A percentile compares a stretch with the other conserved stretches of the same genome.
Conservation (phyloP, 768 basidiomycete genomes). For the Austroboletus eburneus region DNA sequence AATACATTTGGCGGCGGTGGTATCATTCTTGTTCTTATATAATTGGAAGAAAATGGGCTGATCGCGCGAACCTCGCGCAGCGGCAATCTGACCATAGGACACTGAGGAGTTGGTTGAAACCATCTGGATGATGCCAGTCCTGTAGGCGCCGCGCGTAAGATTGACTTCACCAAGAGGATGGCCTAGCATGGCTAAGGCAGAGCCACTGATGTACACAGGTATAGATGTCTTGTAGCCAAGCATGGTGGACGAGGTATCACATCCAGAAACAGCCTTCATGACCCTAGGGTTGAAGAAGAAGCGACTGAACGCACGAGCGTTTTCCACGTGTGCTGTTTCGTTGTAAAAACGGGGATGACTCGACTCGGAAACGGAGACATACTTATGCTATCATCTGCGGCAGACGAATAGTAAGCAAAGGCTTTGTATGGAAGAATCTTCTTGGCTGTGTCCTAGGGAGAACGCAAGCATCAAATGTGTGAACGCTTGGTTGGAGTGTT, state of each 20-base stretch:
- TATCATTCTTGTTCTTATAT: conserved; percentile 75
- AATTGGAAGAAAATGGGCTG: conserved; percentile 80
- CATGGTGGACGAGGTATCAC: conserved; percentile 68
- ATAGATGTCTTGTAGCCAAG: conserved; percentile 68
- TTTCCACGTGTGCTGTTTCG: conserved; percentile 55
- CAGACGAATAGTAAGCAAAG: conserved; percentile 80
- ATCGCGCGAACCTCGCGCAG: conserved; percentile 44
- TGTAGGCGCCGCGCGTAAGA: conserved; percentile 65
- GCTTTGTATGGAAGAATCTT: conserved; percentile 71
- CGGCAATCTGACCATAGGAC: conserved; percentile 59
- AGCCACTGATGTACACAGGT: conserved; percentile 80
- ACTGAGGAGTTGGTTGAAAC: conserved; percentile 75
- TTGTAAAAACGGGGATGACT: conserved; percentile 11
- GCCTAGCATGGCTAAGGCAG: conserved; percentile 81
- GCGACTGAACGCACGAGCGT: conserved; percentile 73
- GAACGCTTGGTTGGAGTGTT: neutral
- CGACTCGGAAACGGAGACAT: conserved; percentile 23
- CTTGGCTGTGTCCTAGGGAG: conserved; percentile 61
- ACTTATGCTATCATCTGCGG: conserved; percentile 84
- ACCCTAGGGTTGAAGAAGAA: conserved; percentile 88
- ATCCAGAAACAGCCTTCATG: conserved; percentile 58
- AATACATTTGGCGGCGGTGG: conserved; percentile 63
- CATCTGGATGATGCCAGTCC: conserved; percentile 77
- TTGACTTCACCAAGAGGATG: conserved; percentile 89
- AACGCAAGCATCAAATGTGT: neutral